Evolutionary conservation across 768 basidiomycete genomes (phyloP), one percentile per base, ranked within the genome.

Genomic region (Lactarius pseudohatsudake): DNA sequence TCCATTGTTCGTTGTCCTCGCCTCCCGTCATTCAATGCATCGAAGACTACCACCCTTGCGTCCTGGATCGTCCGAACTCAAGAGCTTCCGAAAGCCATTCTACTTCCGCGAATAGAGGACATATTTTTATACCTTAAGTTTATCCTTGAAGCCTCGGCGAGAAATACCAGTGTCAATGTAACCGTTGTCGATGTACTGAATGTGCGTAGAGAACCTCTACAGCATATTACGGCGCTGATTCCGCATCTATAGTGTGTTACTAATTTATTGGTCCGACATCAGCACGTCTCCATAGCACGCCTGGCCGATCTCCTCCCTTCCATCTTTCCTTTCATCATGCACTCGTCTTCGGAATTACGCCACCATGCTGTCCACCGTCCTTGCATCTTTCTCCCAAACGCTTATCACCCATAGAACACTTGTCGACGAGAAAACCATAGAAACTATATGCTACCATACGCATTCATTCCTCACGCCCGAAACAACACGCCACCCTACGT

Each of bases 401-500:
- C 61, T 67, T 40, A 56, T 64, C 36, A 60, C 36, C 3, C 10
- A 60, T 55, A 62, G 62, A 50, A 47, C 32, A 7, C 50, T 56
- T 16, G 26, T 67, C 34, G 41, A 43, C 36, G 10, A 64, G 9
- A 18, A 60, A 28, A 60, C 43, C 20, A 38, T 67, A 59, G 43
- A 67, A 16, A 55, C 58, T 2, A 67, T 67, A 59, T 55, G 62
- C 41, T 45, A 41, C 50, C 34, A 64, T 64, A 64, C 66, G 4
- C 57, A 64, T 30, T 54, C 62, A 11, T 67, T 67, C 36, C 66
- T 67, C 45, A 64, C 41, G 3, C 66, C 66, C 22, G 66, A 67
- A 64, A 67, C 66, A 15, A 67, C 66, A 2, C 66, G 62, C 38
- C 61, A 57, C 41, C 66, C 66, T 7, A 64, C 66, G 41, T 67